Base-by-base conservation (phyloP, 805 yeast species). In the Blastobotrys peoriensis region DNA sequence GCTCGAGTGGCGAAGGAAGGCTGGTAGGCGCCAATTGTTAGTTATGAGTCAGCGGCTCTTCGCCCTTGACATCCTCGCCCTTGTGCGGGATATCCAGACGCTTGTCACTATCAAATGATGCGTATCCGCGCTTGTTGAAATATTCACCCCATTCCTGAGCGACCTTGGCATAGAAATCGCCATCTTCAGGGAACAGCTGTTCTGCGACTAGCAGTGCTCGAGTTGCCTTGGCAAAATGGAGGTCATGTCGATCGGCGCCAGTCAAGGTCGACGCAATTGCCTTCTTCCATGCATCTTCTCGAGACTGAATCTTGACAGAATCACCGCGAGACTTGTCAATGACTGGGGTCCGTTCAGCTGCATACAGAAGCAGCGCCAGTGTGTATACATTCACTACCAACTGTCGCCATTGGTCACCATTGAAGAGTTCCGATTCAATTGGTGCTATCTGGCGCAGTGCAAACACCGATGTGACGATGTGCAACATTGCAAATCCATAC, bases 401-500 rank as follows among this genome's bases (percentile, higher is more conserved):
- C 4, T 21, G 38, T n/a, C 38, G 41, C 4, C 44, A 50, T 9
- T 40, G 33, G 23, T 40, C 34, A 21, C 43, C 45, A n/a, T 51
- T 45, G 36, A 55, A 36, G 5, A 55, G 38, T 5, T 38, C 38
- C 2, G 19, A 6, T 6, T 39, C 43, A 23, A 33, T 35, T 10
- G 46, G 45, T 16, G 43, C 40, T 13, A 56, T 48, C 36, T 56
- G 59, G 5, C 46, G 36, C 2, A 49, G 38, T n/a, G 45, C 67
- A 15, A 59, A 63, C 1, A 58, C 38, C 3, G 56, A 50, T 1
- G 65, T 59, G 17, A 63, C 47, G 1, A 59, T 45, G 40, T 62
- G 66, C 15, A 62, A 45, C 5, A 62, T 44, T 33, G 51, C 50
- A 40, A 62, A 62, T 42, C 58, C 56, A 43, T 48, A 58, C 15